These are phyloP conservation scores for Microdochium bolleyi DNA, from an alignment of 2,329 filamentous ascomycete species.

Conservation along the genomic window DNA sequence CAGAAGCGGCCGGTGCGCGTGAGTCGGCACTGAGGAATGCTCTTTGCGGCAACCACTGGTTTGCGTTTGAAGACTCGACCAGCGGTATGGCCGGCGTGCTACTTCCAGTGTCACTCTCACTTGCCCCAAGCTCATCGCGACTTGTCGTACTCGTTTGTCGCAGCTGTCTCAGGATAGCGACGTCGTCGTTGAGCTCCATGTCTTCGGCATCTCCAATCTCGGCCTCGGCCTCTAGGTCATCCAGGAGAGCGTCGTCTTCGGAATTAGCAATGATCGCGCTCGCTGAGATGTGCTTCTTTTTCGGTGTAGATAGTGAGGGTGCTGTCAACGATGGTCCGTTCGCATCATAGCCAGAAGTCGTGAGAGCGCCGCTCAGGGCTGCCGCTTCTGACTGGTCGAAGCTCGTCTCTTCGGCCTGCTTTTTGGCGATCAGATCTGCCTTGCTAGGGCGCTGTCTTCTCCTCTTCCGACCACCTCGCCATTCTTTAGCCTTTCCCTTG, in stretches of 20 bases:
- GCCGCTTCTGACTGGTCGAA: slow-evolving; percentile 9
- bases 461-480: slow-evolving; percentile 5
- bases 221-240: slow-evolving; percentile 10
- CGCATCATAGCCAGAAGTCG: slow-evolving; percentile 4
- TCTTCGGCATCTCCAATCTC: slow-evolving; percentile 4
- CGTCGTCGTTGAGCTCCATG: slow-evolving; percentile 14
- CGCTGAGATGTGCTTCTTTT: slow-evolving; percentile 17
- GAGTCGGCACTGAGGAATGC: no score
- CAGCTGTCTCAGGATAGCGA: slow-evolving; percentile 19
- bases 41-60: neutral
- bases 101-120: neutral
- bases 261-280: slow-evolving; percentile 5
- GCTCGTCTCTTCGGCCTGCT: slow-evolving; percentile 11
- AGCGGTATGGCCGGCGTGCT: neutral
- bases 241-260: slow-evolving; percentile 8
- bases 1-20: neutral
- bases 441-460: slow-evolving; percentile 8
- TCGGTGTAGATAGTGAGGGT: slow-evolving; percentile 30
- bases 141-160: slow-evolving; percentile 5
- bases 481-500: slow-evolving; percentile 1
- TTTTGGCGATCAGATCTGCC: slow-evolving; percentile 14
- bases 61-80: no score
- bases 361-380: slow-evolving; percentile 8
- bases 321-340: slow-evolving; percentile 9
- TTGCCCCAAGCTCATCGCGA: neutral